These are phyloP conservation scores for Candida ascalaphidarum DNA, from an alignment of 805 yeast genomes.

Conservation along the genomic window DNA sequence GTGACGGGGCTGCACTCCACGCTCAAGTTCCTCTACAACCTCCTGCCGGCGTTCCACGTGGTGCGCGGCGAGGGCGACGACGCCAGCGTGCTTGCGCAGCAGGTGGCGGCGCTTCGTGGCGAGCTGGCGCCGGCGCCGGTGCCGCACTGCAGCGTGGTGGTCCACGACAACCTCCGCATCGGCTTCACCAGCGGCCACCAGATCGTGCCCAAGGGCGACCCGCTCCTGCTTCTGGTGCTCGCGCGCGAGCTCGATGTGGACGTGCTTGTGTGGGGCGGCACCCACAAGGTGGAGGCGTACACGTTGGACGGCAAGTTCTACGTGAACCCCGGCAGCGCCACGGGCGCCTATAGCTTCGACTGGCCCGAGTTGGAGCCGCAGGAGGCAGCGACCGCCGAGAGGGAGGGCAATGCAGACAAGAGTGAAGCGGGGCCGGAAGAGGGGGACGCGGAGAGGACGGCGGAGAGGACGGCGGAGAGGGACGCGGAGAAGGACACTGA, in stretches of 20 bases:
- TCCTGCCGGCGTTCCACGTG: constrained; percentile 65
- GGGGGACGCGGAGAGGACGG: constrained; percentile 11
- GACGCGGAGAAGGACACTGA: constrained; percentile 8
- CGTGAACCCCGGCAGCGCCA: constrained; percentile 94
- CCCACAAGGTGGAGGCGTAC: constrained; percentile 88
- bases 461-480: constrained; percentile 6
- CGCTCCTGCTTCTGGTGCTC: constrained; percentile 68
- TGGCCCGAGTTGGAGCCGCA: constrained; percentile 50
- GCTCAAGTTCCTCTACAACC: constrained; percentile 49
- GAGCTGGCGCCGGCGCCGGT: constrained; percentile 14
- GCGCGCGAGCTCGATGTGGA: constrained; percentile 93
- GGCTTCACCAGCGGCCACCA: constrained; percentile 84
- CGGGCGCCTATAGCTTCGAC: constrained; percentile 71
- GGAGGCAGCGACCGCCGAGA: too few species aligned
- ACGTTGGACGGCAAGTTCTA: constrained; percentile 88
- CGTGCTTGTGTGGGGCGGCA: constrained; percentile 85
- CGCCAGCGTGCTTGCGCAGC: constrained; percentile 26
- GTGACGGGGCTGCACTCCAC: constrained; percentile 61
- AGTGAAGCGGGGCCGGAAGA: constrained; percentile 14
- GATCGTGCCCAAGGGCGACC: constrained; percentile 79
- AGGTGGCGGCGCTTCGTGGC: constrained; percentile 12
- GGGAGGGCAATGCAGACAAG: constrained; percentile 4
- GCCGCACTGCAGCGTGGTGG: constrained; percentile 59
- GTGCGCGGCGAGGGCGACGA: constrained; percentile 82
- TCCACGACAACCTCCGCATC: constrained; percentile 62